Evolutionary conservation across 345 rosid genomes (phyloP), one percentile per base, ranked within the genome.

Genomic region (Salix purpurea): DNA sequence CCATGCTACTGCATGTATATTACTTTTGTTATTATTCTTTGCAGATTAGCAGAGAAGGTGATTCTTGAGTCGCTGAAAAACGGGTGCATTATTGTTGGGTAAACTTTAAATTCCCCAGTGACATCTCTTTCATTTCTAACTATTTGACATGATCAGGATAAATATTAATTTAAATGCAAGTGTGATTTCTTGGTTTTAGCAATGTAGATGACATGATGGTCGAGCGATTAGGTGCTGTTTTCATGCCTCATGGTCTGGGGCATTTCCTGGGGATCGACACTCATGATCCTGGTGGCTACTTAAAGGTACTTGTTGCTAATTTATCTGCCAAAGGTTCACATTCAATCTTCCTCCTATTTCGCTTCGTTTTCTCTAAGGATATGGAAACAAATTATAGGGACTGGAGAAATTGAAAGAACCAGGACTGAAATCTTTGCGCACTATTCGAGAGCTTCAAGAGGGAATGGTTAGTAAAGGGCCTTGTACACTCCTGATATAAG

Each of bases 171-270:
- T 60, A 32, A 40, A 37, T 18, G 68, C 58, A 15, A 36, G 73
- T 74, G 9, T 56, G 19, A 39, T 78, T 75, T 76, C 42, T 74
- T 77, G 56, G 52, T 73, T 78, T 75, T 76, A 94, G 97, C 67
- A 81, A 90, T 82, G 86, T 91, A 28, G 90, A 86, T 16, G 92
- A 91, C 74, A 94, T 94, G 99, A 88, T 94, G 97, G 70, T 75
- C 74, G 92, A 87, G 72, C 87, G 90, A 40, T 61, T 92, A 65
- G 99, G 97, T 58, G 97, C 99, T 77, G 88, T 87, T 32, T 94
- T 92, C 88, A 92, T 94, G 98, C 95, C 98, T 77, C 97, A 92
- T 86, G 98, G 97, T 75, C 86, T 92, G 77, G 98, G 98, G 74
- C 97, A 94, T 84, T 82, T 94, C 70, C 76, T 94, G 86, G 98